Evolutionary conservation across 2,329 filamentous ascomycete species (phyloP), one percentile per base, ranked within the genome.

Genomic region (Talaromyces verruculosus): DNA sequence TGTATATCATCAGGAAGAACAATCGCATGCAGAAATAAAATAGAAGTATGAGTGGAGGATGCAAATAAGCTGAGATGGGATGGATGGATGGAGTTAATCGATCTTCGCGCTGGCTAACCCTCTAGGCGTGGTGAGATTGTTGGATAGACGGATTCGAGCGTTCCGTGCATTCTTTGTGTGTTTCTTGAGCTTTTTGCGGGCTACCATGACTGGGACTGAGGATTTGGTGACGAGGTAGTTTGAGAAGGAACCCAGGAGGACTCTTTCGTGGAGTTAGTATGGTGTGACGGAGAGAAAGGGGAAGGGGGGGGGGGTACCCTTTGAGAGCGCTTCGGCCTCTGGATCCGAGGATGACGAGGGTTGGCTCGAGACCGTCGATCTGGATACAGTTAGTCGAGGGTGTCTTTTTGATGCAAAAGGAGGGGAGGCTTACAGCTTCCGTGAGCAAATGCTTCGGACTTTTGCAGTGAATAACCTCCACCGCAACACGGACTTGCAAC

Each of bases 391-490:
- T 22, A 59, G 61, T 53, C 13, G 59, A 3, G 59, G 3, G 41
- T 13, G 43, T 8, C 45, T 45, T 17, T 25, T 53, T 25, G 30
- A 59, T n/a, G 7, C 61, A 30, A 33, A 35, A 61, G 39, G 25
- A 15, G 19, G 30, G 65, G 63, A 65, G 58, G 81, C 85, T 78
- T 74, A 87, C 85, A 71, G 97, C 93, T 82, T 98, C 95, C 0
- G 93, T 96, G 69, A 99, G 93, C 82, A 98, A 85, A 77, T 97
- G 93, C 77, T 95, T 94, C 3, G 95, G 93, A 74, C 91, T 97
- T 84, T 97, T 98, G 88, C 95, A 98, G 79, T 98, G 95, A 70
- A 99, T 90, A 33, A 98, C 94, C 79, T 99, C 95, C 39, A 99
- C 90, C 61, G 97, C 92, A 58, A 97, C 91, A 66, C 93, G 88